Percentiles rank a stretch among this genome's conserved stretches.
phyloP scores from a whole-genome alignment of 2,329 filamentous ascomycete genomes.

The Diaporthe sp. region DNA sequence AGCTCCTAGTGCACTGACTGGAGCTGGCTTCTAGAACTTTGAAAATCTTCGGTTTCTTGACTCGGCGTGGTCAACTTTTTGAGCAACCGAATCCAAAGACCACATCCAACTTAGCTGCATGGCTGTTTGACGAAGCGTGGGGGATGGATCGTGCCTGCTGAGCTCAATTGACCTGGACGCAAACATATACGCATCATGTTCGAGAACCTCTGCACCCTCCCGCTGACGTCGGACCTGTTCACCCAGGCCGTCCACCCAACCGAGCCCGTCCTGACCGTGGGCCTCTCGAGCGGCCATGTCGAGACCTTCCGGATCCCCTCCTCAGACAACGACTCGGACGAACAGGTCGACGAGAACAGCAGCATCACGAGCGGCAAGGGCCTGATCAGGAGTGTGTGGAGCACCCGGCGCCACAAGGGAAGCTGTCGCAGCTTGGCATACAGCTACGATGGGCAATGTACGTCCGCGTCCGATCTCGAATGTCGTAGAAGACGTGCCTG shows the following conservation, averaged over 20 bases:
- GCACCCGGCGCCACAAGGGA: conserved; percentile 90
- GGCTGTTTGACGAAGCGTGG: neutral
- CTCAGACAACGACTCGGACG: conserved; percentile 63
- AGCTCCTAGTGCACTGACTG: conserved; percentile 6
- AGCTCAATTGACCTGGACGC: conserved; percentile 26
- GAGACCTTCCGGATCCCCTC: conserved; percentile 82
- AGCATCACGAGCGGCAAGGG: conserved; percentile 75
- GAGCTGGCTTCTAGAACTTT: conserved; percentile 14
- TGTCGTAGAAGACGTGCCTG: neutral
- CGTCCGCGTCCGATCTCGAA: conserved; percentile 46
- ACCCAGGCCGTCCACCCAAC: conserved; percentile 87
- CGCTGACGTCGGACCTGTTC: conserved; percentile 89
- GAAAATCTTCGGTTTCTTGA: conserved; percentile 24
- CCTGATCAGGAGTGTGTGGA: conserved; percentile 87
- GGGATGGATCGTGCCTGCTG: conserved; percentile 36
- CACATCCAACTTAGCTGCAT: conserved; percentile 9
- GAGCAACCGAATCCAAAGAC: neutral
- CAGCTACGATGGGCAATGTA: conserved; percentile 80
- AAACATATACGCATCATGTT: conserved; percentile 71
- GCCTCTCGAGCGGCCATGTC: conserved; percentile 87
- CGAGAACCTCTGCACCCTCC: conserved; percentile 91
- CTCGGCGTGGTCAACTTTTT: conserved; percentile 11
- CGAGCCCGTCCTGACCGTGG: conserved; percentile 87
- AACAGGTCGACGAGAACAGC: conserved; percentile 63
- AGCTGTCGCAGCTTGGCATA: conserved; percentile 89